These are phyloP conservation scores for Solanum lignicaule DNA, from an alignment of 257 asterid genomes.

Conservation along the genomic window DNA sequence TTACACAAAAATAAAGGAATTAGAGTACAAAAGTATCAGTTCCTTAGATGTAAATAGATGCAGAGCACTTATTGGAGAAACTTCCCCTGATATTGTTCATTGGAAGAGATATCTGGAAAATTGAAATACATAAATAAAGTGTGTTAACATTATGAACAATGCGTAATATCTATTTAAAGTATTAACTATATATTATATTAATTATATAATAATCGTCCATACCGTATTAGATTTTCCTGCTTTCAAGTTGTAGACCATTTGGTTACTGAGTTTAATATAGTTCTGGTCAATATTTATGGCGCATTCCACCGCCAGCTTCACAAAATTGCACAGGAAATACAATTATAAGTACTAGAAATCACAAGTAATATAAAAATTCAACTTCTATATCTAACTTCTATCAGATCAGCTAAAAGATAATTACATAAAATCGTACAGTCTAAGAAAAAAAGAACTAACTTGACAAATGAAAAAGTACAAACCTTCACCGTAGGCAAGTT, in stretches of 20 bases:
- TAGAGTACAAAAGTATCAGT: neutral
- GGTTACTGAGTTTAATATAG: constrained; percentile 17
- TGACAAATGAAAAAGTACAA: neutral
- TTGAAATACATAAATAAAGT: neutral
- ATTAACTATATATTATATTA: neutral
- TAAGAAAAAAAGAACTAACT: neutral
- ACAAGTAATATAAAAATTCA: neutral
- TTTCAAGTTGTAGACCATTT: constrained; percentile 14
- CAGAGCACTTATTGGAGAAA: constrained; percentile 47
- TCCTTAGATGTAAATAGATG: constrained; percentile 31
- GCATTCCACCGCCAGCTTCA: constrained; percentile 61
- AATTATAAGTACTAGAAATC: neutral
- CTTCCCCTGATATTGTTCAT: constrained; percentile 16
- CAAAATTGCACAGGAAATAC: neutral
- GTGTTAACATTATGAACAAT: neutral
- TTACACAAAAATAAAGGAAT: neutral
- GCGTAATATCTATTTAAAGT: neutral
- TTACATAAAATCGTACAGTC: accelerated
- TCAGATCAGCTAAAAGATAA: neutral
- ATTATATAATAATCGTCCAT: neutral
- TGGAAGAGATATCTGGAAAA: constrained; percentile 47
- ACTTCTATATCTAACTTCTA: neutral
- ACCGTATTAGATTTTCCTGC: constrained; percentile 24
- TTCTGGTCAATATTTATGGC: constrained; percentile 25
- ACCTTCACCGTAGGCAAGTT: constrained; percentile 41